phyloP scores from a whole-genome alignment of 352 stramenopile species.

The Phytophthora kernoviae region DNA sequence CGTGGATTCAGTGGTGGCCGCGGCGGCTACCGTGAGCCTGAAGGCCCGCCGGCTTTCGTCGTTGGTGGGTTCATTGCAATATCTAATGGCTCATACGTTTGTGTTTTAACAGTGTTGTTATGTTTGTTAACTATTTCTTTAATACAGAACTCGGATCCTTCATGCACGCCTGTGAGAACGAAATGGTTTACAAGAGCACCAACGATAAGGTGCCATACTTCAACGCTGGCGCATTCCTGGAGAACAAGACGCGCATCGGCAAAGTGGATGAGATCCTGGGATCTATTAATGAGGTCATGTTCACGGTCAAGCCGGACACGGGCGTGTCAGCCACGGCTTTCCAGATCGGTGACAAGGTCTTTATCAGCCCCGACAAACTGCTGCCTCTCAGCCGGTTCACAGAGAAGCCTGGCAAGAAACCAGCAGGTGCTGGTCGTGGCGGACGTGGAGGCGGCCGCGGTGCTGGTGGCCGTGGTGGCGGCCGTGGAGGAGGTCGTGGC shows the following conservation, averaged over 20 bases:
- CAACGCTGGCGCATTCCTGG: conserved; percentile 97
- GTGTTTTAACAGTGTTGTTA: background rate
- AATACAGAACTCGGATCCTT: conserved; percentile 94
- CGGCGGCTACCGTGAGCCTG: conserved; percentile 54
- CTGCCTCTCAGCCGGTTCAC: conserved; percentile 96
- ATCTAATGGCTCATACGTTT: conserved; percentile 1
- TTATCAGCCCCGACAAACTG: conserved; percentile 97
- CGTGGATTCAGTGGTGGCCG: conserved; percentile 49
- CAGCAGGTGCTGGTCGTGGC: conserved; percentile 46
- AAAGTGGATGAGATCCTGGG: conserved; percentile 99
- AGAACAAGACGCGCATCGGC: conserved; percentile 99
- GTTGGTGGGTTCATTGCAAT: conserved; percentile 47
- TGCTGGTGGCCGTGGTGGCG: conserved; percentile 32
- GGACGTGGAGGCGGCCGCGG: conserved; percentile 54
- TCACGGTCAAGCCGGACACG: conserved; percentile 97
- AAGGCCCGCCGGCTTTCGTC: conserved; percentile 75
- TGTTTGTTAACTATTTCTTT: conserved; percentile 1
- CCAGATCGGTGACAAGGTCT: conserved; percentile 97
- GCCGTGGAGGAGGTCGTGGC: conserved; percentile 35
- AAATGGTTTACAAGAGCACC: conserved; percentile 98
- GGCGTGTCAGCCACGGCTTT: conserved; percentile 96
- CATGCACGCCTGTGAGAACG: conserved; percentile 96
- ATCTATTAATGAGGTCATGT: conserved; percentile 96
- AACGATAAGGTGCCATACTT: conserved; percentile 98
- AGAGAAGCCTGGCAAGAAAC: conserved; percentile 83